Evolutionary conservation across 495 filamentous ascomycete species (phyloP).

Genomic region (Gamarada debralockiae): DNA sequence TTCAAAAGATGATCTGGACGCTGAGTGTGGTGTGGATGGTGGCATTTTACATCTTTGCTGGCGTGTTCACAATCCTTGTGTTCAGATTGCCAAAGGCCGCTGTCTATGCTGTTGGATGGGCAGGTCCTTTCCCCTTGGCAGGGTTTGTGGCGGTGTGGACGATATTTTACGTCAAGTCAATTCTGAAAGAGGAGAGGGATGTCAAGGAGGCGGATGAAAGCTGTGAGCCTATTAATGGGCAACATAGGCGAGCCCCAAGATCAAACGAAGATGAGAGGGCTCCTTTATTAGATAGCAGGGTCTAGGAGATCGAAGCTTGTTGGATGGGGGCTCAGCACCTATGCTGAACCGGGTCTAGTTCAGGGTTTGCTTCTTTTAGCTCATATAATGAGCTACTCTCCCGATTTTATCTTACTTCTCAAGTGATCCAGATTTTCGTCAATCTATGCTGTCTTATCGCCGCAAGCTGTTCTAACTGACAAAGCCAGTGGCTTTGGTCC

Average conservation of each 20-base stretch:
- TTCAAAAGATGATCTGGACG: slow-evolving; percentile 17
- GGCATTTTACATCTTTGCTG: slow-evolving; percentile 12
- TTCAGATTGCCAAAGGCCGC: slow-evolving; percentile 8
- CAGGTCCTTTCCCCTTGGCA: slow-evolving; percentile 16
- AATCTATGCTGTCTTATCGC: no score
- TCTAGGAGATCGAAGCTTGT: neutral
- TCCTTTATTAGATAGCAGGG: slow-evolving; percentile 9
- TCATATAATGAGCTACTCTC: no score
- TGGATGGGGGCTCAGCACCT: no score
- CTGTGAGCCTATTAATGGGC: neutral
- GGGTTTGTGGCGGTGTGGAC: slow-evolving; percentile 16
- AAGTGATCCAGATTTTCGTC: no score
- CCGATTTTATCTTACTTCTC: no score
- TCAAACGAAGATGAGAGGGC: slow-evolving; percentile 11
- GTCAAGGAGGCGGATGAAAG: slow-evolving; percentile 3
- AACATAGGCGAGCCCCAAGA: neutral
- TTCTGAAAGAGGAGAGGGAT: slow-evolving; percentile 9
- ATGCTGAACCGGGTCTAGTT: no score
- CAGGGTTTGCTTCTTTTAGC: no score
- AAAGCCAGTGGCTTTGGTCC: no score
- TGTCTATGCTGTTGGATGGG: slow-evolving; percentile 22
- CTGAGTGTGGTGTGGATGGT: slow-evolving; percentile 18
- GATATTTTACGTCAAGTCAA: slow-evolving; percentile 15
- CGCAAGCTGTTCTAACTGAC: no score
- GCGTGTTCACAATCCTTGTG: slow-evolving; percentile 4